Evolutionary conservation across 805 yeast species (phyloP).

Genomic region (Limtongia smithiae): DNA sequence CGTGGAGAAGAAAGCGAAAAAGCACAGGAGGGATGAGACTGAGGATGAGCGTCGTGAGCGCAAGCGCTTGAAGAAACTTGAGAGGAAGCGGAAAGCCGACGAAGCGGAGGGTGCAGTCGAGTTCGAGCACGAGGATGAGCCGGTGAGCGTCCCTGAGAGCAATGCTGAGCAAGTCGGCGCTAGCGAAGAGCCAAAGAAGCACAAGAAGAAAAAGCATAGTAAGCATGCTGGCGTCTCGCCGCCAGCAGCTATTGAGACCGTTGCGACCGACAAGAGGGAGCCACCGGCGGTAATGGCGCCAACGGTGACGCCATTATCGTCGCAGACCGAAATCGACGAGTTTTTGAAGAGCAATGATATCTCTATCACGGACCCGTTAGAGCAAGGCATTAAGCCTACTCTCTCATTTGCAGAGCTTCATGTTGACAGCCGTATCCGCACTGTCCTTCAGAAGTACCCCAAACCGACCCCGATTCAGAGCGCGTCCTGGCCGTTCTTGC

Average conservation of each 20-base stretch:
- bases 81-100: conserved; percentile 40
- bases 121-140: too few species aligned
- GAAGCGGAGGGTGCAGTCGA: conserved; percentile 36
- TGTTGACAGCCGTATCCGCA: conserved; percentile 53
- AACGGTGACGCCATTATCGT: conserved; percentile 26
- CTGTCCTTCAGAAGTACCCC: conserved; percentile 67
- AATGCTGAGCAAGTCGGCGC: too few species aligned
- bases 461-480: conserved; percentile 96
- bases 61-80: conserved; percentile 33
- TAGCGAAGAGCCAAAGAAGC: conserved; percentile 18
- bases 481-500: conserved; percentile 87
- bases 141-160: too few species aligned
- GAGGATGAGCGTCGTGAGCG: conserved; percentile 33
- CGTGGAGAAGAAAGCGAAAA: conserved; percentile 26
- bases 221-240: conserved; percentile 42
- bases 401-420: conserved; percentile 60
- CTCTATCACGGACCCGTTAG: conserved; percentile 65
- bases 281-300: too few species aligned
- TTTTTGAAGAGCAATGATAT: conserved; percentile 73
- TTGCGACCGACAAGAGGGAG: conserved; percentile 40
- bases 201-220: conserved; percentile 36
- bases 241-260: conserved; percentile 2
- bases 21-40: conserved; percentile 32
- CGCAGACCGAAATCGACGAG: conserved; percentile 55
- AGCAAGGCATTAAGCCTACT: conserved; percentile 55